phyloP scores from a whole-genome alignment of 805 yeast genomes.

The Wickerhamomyces subpelliculosus region DNA sequence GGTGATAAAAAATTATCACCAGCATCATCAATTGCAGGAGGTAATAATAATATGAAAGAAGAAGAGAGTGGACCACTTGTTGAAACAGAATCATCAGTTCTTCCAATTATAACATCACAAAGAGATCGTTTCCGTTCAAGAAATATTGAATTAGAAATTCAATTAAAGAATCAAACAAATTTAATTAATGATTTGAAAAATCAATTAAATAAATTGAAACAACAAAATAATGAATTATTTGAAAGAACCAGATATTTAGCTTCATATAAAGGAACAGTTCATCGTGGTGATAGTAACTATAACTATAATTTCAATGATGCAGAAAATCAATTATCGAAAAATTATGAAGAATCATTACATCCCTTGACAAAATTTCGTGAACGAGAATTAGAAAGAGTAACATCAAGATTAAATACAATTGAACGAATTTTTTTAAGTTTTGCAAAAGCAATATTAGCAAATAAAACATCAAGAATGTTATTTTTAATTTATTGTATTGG shows the following conservation, averaged over 20 bases:
- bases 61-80: not conserved
- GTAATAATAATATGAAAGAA: conserved; percentile 27
- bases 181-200: conserved; percentile 54
- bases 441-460: conserved; percentile 70
- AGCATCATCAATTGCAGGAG: conserved; percentile 45
- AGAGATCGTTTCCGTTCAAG: conserved; percentile 88
- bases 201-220: conserved; percentile 56
- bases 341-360: conserved; percentile 71
- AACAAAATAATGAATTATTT: conserved; percentile 72
- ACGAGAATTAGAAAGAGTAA: conserved; percentile 68
- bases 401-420: conserved; percentile 63
- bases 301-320: conserved; percentile 24
- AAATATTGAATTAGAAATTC: conserved; percentile 79
- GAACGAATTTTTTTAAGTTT: conserved; percentile 73
- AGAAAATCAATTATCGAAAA: conserved; percentile 54
- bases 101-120: conserved; percentile 89
- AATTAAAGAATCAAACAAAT: conserved; percentile 50
- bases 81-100: conserved; percentile 41
- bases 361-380: conserved; percentile 80
- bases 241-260: conserved; percentile 69
- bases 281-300: conserved; percentile 19
- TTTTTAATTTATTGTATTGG: conserved; percentile 70
- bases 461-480: conserved; percentile 61
- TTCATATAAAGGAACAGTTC: conserved; percentile 30
- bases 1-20: conserved; percentile 41